Conservation (phyloP, 2,329 filamentous ascomycete species). For the Cladosporium sp. region DNA sequence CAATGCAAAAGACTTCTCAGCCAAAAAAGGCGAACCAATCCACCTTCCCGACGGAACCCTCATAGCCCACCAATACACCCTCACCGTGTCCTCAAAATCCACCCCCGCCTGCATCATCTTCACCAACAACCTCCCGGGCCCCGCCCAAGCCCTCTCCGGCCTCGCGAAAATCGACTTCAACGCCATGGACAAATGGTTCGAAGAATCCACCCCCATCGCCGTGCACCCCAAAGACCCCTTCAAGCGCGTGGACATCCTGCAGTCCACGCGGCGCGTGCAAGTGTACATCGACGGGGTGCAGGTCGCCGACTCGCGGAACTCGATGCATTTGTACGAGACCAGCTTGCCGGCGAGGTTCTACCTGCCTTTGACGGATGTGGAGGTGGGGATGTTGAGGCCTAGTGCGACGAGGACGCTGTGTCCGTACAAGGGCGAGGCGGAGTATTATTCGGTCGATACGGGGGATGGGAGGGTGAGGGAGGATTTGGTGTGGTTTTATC, state of each 20-base stretch:
- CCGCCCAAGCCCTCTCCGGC: conserved; percentile 15
- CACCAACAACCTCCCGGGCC: conserved; percentile 15
- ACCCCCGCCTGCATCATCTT: conserved; percentile 22
- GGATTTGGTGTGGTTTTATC: conserved; percentile 61
- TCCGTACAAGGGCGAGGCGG: conserved; percentile 63
- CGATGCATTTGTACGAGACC: conserved; percentile 57
- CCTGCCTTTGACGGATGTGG: conserved; percentile 49
- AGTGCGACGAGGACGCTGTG: conserved; percentile 54
- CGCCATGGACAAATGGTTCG: conserved; percentile 44
- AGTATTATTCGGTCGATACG: conserved; percentile 55
- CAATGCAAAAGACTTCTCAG: conserved; percentile 13
- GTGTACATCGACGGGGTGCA: conserved; percentile 45
- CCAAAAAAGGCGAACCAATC: conserved; percentile 21
- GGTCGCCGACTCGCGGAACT: conserved; percentile 43
- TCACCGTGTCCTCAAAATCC: conserved; percentile 19
- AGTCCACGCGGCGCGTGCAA: conserved; percentile 49
- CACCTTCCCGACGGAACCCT: conserved; percentile 13
- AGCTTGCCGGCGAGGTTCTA: conserved; percentile 57
- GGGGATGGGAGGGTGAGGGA: conserved; percentile 33
- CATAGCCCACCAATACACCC: conserved; percentile 22
- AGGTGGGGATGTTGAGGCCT: conserved; percentile 41
- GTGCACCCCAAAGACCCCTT: conserved; percentile 64
- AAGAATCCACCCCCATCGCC: conserved; percentile 56
- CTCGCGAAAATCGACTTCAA: conserved; percentile 27
- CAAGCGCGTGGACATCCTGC: conserved; percentile 59